Evolutionary conservation across 768 basidiomycete genomes (phyloP).

Genomic region (Serendipita indica): DNA sequence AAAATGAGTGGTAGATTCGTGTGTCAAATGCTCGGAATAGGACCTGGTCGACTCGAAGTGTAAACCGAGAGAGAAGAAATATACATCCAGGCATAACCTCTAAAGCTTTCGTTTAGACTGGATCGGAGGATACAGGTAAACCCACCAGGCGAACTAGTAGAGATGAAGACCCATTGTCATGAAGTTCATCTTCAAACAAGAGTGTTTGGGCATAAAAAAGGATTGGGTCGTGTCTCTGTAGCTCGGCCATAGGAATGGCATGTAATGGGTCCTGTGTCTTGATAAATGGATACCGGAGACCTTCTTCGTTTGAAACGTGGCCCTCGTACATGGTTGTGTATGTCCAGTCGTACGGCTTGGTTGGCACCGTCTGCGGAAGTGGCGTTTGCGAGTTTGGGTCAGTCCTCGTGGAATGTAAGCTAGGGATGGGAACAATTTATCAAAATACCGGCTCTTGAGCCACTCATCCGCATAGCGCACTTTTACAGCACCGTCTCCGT

Average conservation of each 20-base stretch:
- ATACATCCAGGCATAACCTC: slow-evolving; percentile 94
- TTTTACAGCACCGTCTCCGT: slow-evolving; percentile 82
- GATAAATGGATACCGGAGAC: slow-evolving; percentile 16
- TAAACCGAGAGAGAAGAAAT: slow-evolving; percentile 80
- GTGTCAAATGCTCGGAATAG: slow-evolving; percentile 85
- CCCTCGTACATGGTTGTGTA: slow-evolving; percentile 85
- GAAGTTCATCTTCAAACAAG: slow-evolving; percentile 89
- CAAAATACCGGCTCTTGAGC: slow-evolving; percentile 64
- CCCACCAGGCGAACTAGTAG: slow-evolving; percentile 77
- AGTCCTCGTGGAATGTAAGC: slow-evolving; percentile 36
- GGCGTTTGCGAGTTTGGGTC: slow-evolving; percentile 46
- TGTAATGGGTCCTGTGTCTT: slow-evolving; percentile 46
- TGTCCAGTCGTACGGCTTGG: slow-evolving; percentile 96
- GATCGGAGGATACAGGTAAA: slow-evolving; percentile 13
- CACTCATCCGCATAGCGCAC: slow-evolving; percentile 92
- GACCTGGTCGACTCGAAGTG: slow-evolving; percentile 88
- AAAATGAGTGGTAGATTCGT: slow-evolving; percentile 75
- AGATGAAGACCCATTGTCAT: slow-evolving; percentile 87
- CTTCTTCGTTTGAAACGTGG: slow-evolving; percentile 22
- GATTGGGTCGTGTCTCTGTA: slow-evolving; percentile 85
- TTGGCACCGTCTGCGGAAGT: slow-evolving; percentile 53
- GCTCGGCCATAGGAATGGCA: slow-evolving; percentile 65
- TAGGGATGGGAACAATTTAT: slow-evolving; percentile 18
- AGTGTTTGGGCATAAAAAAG: slow-evolving; percentile 95
- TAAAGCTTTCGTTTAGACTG: slow-evolving; percentile 26